Percentiles rank a stretch among this genome's conserved stretches.
Conservation (phyloP, 129 eudicot species). For the Helianthus tuberosus region DNA sequence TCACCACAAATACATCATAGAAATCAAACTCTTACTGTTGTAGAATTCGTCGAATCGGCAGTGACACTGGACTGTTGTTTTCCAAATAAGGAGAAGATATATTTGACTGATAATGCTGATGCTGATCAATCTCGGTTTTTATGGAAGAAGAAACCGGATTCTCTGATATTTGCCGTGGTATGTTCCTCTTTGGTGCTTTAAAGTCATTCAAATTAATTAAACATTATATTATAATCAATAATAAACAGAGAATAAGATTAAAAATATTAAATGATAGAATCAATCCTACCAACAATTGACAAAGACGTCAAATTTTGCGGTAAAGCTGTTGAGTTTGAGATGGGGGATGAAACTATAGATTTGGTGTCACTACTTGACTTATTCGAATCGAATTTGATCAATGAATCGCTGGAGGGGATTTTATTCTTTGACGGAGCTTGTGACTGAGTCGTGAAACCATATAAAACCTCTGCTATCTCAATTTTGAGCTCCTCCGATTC, state of each 20-base stretch:
- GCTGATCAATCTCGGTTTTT: slow-evolving; percentile 62
- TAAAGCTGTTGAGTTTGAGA: slow-evolving; percentile 47
- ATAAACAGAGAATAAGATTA: not conserved
- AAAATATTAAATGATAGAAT: not conserved
- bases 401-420: slow-evolving; percentile 39
- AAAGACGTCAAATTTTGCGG: slow-evolving; percentile 51
- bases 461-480: slow-evolving; percentile 92
- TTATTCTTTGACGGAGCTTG: slow-evolving; percentile 75
- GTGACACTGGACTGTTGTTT: slow-evolving; percentile 51
- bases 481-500: slow-evolving; percentile 90
- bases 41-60: not conserved
- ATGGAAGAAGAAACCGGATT: slow-evolving; percentile 48
- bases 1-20: no score
- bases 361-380: slow-evolving; percentile 59
- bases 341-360: slow-evolving; percentile 72
- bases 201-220: not conserved
- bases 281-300: slow-evolving; percentile 53
- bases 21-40: no score
- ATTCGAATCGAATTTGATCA: slow-evolving; percentile 49
- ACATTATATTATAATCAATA: not conserved
- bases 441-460: slow-evolving; percentile 83
- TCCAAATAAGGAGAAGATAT: slow-evolving; percentile 58
- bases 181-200: slow-evolving; percentile 89
- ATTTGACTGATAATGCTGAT: slow-evolving; percentile 61
- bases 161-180: slow-evolving; percentile 74